phyloP scores from a whole-genome alignment of 2,329 filamentous ascomycete genomes.

The Xylariaceae sp. region DNA sequence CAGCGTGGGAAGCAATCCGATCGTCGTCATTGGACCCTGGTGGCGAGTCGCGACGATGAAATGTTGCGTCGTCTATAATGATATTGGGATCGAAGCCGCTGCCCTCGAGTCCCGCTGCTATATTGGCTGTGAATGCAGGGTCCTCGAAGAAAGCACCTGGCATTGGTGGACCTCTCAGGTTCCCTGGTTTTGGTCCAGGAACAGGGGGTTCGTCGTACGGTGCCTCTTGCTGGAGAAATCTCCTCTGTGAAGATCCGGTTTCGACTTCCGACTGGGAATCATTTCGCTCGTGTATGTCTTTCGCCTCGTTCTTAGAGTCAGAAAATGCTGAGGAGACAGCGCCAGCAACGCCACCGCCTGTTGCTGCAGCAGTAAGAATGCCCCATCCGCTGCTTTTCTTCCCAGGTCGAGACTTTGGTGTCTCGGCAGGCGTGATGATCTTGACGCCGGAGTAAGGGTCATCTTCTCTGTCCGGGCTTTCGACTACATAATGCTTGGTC shows the following conservation, averaged over 20 bases:
- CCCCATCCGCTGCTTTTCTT: slow-evolving; percentile 50
- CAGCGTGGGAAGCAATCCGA: slow-evolving; percentile 33
- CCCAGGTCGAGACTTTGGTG: slow-evolving; percentile 31
- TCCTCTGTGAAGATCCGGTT: slow-evolving; percentile 30
- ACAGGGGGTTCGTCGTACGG: slow-evolving; percentile 46
- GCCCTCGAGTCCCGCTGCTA: slow-evolving; percentile 67
- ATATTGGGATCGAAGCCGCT: slow-evolving; percentile 70
- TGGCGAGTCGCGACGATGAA: slow-evolving; percentile 62
- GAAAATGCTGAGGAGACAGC: slow-evolving; percentile 23
- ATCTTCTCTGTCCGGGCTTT: slow-evolving; percentile 50
- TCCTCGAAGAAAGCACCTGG: slow-evolving; percentile 67
- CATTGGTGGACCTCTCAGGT: slow-evolving; percentile 49
- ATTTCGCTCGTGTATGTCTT: slow-evolving; percentile 17
- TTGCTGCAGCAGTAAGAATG: slow-evolving; percentile 50
- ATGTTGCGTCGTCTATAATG: slow-evolving; percentile 64
- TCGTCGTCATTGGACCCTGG: slow-evolving; percentile 53
- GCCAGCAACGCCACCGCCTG: slow-evolving; percentile 39
- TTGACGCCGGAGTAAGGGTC: slow-evolving; percentile 30
- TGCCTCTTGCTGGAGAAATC: slow-evolving; percentile 33
- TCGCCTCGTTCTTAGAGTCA: slow-evolving; percentile 11
- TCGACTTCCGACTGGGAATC: slow-evolving; percentile 22
- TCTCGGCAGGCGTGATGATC: slow-evolving; percentile 28
- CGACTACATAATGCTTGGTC: slow-evolving; percentile 61
- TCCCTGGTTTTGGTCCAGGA: slow-evolving; percentile 56
- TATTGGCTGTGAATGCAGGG: slow-evolving; percentile 65